Conservation (phyloP, 257 asterid genomes). For the Lycium ferocissimum region DNA sequence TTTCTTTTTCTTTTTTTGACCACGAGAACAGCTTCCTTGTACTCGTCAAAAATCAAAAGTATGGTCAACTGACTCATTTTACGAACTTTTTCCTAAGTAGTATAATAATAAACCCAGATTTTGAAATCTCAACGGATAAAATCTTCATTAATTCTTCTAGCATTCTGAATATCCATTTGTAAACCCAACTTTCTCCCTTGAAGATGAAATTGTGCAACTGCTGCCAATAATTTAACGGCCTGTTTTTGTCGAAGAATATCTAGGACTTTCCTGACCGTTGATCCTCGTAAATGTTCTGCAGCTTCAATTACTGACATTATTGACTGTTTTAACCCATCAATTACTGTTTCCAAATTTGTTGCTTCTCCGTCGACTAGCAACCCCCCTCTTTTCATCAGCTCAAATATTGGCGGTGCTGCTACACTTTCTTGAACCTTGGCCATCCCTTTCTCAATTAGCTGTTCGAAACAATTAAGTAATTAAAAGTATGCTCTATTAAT, state of each 20-base stretch:
- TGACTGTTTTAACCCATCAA: conserved; percentile 30
- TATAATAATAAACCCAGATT: too few relatives aligned
- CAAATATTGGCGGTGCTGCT: conserved; percentile 23
- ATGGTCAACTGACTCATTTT: too few relatives aligned
- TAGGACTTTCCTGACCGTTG: conserved; percentile 29
- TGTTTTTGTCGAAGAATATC: conserved; percentile 38
- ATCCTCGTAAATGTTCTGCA: conserved; percentile 39
- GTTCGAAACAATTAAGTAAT: not conserved
- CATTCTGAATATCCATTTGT: conserved; percentile 39
- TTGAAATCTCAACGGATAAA: not conserved
- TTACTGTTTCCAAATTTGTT: not conserved
- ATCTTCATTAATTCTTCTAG: not conserved
- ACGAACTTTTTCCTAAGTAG: too few relatives aligned
- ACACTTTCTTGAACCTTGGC: conserved; percentile 44
- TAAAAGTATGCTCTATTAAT: too few relatives aligned
- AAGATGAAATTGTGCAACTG: conserved; percentile 33
- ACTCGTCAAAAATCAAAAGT: too few relatives aligned
- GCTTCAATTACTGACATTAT: conserved; percentile 23
- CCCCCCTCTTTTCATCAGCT: conserved; percentile 21
- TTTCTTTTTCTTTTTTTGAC: too few relatives aligned
- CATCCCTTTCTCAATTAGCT: conserved; percentile 28
- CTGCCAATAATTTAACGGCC: conserved; percentile 34
- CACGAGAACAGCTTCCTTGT: too few relatives aligned
- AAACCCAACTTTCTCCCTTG: conserved; percentile 48
- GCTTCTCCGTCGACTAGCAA: conserved; percentile 28